Base-by-base conservation (phyloP, 2,329 filamentous ascomycete genomes). In the Trichoderma endophyticum region DNA sequence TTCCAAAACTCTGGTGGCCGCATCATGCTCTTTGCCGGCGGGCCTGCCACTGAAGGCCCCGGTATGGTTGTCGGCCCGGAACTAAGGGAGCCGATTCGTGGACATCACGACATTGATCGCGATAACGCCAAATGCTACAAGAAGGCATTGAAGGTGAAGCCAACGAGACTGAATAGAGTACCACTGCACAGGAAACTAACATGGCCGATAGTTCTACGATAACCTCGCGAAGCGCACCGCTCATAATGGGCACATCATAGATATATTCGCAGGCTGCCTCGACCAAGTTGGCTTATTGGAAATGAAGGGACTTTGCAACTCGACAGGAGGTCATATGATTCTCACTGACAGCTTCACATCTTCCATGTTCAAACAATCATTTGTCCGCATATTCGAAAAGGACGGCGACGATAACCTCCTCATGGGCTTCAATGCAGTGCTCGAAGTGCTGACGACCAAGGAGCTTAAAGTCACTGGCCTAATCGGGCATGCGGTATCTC, bases 101-200 rank as follows among this genome's bases (percentile, higher is more conserved):
- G 95, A 56, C 96, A 99, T 83, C 96, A 99, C 83, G 96, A 99
- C 79, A 99, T 99, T 82, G 96, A 99, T 81, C 91, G 95, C 72
- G 96, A 99, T 82, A 98, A 98, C 81, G 97, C 97, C 84, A 99
- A 99, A 83, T 98, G 98, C 84, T 98, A 97, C 85, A 99, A 99
- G 87, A 99, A 99, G 84, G 96, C 96, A 26, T 84, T 98, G 65
- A 99, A 98, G 90, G 92, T 94, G 82, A 72, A 85, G 18, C 43
- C 56, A 7, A 12, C 15, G 24, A 36, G 14, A 26, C 18, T 24
- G 6, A 34, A 18, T 7, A 32, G 2, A 28, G 15, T 39, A 6
- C 2, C 21, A 26, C 12, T 9, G 14, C 51, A 26, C 26, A 9
- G 14, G 4, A 48, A n/a, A 73, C 43, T 62, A 54, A 72, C n/a